Percentiles rank a stretch among this genome's conserved stretches.
Evolutionary conservation across 2,329 filamentous ascomycete species (phyloP).

Genomic region (Sclerotinia subarctica): DNA sequence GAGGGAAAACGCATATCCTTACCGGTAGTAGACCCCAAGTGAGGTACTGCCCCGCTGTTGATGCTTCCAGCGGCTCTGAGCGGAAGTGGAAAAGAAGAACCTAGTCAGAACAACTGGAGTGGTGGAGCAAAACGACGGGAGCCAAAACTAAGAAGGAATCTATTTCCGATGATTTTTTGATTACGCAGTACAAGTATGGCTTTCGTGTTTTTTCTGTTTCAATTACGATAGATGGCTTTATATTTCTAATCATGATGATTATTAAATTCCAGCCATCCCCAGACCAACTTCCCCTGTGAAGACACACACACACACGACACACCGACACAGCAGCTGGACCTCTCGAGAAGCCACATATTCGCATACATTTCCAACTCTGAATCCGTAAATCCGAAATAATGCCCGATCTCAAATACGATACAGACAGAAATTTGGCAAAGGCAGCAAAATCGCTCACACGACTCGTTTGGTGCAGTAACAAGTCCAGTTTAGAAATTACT

Average conservation of each 20-base stretch:
- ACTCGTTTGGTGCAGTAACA: background rate
- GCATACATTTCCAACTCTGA: background rate
- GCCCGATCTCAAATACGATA: background rate
- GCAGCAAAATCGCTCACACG: constrained; percentile 7
- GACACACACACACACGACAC: background rate
- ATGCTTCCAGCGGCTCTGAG: constrained; percentile 1
- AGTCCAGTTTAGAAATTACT: background rate
- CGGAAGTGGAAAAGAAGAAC: background rate
- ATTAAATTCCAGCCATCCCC: background rate
- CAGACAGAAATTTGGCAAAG: background rate
- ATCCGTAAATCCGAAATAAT: background rate
- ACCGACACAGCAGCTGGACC: background rate
- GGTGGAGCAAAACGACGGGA: background rate
- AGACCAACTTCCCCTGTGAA: background rate
- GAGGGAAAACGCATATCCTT: background rate
- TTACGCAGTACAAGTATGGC: background rate
- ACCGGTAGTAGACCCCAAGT: background rate
- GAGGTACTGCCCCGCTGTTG: background rate
- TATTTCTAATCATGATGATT: background rate
- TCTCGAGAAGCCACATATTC: background rate
- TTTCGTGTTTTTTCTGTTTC: background rate
- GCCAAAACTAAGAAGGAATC: background rate
- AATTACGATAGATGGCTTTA: background rate
- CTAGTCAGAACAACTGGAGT: background rate
- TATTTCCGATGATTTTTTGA: background rate